Evolutionary conservation across 2,329 filamentous ascomycete genomes (phyloP).

Genomic region (Orbilia brochopaga): DNA sequence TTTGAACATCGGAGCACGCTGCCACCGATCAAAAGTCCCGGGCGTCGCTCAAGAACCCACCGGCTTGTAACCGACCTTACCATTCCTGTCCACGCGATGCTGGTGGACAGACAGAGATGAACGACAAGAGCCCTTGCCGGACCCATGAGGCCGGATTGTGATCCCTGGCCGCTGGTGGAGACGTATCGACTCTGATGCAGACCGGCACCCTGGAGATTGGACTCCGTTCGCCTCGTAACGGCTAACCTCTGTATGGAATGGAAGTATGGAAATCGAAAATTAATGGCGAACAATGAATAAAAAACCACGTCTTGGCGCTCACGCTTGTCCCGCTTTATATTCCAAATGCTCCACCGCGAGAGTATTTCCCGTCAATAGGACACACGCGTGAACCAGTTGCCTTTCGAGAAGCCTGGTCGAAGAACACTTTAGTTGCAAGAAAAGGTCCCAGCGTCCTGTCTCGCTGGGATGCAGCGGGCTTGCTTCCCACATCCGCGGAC

Average conservation of each 20-base stretch:
- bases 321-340: conserved; percentile 12
- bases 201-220: conserved; percentile 43
- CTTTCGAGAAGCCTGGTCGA: conserved; percentile 51
- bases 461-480: conserved; percentile 47
- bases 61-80: background rate
- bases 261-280: conserved; percentile 19
- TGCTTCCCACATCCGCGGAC: conserved; percentile 51
- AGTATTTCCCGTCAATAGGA: conserved; percentile 50
- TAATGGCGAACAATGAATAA: conserved; percentile 5
- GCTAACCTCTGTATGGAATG: background rate
- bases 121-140: conserved; percentile 37
- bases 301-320: conserved; percentile 25
- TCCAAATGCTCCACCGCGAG: conserved; percentile 17
- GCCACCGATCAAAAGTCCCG: conserved; percentile 4
- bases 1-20: too few species aligned
- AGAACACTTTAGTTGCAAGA: too few species aligned
- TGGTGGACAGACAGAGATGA: background rate
- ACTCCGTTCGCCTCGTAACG: conserved; percentile 32
- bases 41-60: conserved; percentile 19
- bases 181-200: conserved; percentile 18
- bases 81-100: conserved; percentile 21
- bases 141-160: conserved; percentile 49
- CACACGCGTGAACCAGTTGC: conserved; percentile 48
- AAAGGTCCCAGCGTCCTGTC: conserved; percentile 41
- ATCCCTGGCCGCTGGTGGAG: conserved; percentile 27